Evolutionary conservation across 768 basidiomycete species (phyloP).

Genomic region (Daedaleopsis sinensis): DNA sequence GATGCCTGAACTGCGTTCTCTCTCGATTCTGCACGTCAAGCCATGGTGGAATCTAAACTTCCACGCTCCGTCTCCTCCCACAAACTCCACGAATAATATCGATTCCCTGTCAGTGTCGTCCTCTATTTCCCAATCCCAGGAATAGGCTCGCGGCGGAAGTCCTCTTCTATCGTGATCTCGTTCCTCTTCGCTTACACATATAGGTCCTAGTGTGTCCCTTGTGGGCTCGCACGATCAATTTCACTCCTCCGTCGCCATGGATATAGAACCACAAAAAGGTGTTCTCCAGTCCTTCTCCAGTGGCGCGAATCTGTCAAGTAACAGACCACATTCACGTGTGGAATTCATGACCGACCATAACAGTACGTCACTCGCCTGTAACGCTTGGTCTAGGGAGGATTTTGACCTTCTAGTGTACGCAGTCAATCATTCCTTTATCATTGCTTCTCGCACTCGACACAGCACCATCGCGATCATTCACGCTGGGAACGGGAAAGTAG

Average conservation of each 20-base stretch:
- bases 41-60: constrained; percentile 9
- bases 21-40: constrained; percentile 3
- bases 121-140: too few relatives aligned
- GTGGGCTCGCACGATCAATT: neutral
- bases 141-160: too few relatives aligned
- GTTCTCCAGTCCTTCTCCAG: neutral
- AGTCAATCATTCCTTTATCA: neutral
- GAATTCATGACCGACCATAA: too few relatives aligned
- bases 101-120: too few relatives aligned
- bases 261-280: neutral
- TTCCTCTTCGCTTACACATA: neutral
- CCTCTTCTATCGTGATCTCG: neutral
- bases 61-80: neutral
- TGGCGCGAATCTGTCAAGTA: neutral
- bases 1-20: constrained; percentile 6
- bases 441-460: neutral
- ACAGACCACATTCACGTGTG: neutral
- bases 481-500: constrained; percentile 37
- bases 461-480: neutral
- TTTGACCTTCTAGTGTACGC: constrained; percentile 1
- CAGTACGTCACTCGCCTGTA: too few relatives aligned
- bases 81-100: neutral
- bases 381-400: neutral
- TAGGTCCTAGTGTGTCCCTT: constrained; percentile 3
- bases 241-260: neutral